Evolutionary conservation across 108 stramenopile genomes (phyloP), one percentile per base, ranked within the genome.

Genomic region (Aurantiochytrium sp.): DNA sequence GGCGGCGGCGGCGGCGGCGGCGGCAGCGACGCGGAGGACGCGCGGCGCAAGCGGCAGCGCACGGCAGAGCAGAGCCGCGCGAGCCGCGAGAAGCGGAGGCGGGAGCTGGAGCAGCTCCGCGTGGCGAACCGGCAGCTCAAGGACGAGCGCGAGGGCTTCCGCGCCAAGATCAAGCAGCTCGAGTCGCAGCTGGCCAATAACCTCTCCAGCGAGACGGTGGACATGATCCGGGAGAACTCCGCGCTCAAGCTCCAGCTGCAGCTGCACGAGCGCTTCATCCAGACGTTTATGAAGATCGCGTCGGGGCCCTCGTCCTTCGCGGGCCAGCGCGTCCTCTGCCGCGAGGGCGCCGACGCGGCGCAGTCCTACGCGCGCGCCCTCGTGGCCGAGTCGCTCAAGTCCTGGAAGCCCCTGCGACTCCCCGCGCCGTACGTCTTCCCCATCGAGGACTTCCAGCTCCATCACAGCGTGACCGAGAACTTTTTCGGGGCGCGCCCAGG

Each of bases 141-240:
- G 73, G 73, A 81, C 32, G 39, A 81, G 73, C 36, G 73, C 73
- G 73, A 81, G 45, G 27, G 45, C 45, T 81, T 81, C 45, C 21
- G 45, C 6, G 73, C 73, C n/a, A 81, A 81, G 73, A 81, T 81
- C 73, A 81, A 81, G 73, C 73, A 81, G 45, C 73, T 81, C n/a
- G 73, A 81, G 45, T 48, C 45, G 73, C 73, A 81, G 30, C 24
- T 81, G 36, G 42, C 21, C 24, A 81, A 81, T 24, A 81, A 81
- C 45, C 21, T 81, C 21, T 48, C 42, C 73, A 81, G 42, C 27
- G 39, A 41, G 27, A 48, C 39, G 6, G 73, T 81, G 17, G 45
- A 81, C 39, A 48, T 48, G n/a, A 81, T 81, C 24, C 42, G 39
- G 10, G 73, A 81, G 73, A 81, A 81, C 30, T 48, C 42, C 39